A percentile compares a stretch with the other conserved stretches of the same genome.
These are phyloP conservation scores for Zymoseptoria ardabiliae DNA, from an alignment of 2,329 filamentous ascomycete species.

Conservation along the genomic window DNA sequence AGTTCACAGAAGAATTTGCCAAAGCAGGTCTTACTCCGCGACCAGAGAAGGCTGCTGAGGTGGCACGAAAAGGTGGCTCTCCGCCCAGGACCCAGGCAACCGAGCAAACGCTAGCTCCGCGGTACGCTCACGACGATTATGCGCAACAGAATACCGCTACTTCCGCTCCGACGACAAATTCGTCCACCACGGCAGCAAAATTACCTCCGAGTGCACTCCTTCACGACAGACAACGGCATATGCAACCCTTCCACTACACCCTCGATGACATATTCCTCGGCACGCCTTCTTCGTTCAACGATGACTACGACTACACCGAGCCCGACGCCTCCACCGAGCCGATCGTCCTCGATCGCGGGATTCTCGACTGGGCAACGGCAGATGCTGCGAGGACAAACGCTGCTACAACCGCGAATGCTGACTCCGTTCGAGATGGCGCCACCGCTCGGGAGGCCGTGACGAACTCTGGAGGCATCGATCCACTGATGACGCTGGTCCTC, in stretches of 20 bases:
- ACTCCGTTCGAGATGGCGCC: neutral
- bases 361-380: conserved; percentile 27
- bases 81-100: neutral
- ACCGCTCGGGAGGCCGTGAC: neutral
- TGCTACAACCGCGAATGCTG: conserved; percentile 4
- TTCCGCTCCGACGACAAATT: neutral
- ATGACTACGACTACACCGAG: conserved; percentile 18
- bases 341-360: conserved; percentile 29
- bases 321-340: conserved; percentile 20
- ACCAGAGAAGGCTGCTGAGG: conserved; percentile 17
- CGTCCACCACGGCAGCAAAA: neutral
- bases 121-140: neutral
- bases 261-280: conserved; percentile 27
- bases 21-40: conserved; percentile 39
- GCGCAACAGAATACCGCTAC: neutral
- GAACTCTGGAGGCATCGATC: conserved; percentile 16
- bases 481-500: conserved; percentile 21
- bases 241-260: conserved; percentile 17
- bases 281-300: conserved; percentile 14
- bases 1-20: conserved; percentile 51
- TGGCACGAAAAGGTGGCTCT: neutral
- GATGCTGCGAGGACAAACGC: conserved; percentile 4
- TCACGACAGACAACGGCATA: neutral
- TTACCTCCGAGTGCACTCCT: neutral
- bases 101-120: neutral